Percentiles rank a stretch among this genome's conserved stretches.
Conservation (phyloP, 2,329 filamentous ascomycete genomes). For the Elsinoe fawcettii region DNA sequence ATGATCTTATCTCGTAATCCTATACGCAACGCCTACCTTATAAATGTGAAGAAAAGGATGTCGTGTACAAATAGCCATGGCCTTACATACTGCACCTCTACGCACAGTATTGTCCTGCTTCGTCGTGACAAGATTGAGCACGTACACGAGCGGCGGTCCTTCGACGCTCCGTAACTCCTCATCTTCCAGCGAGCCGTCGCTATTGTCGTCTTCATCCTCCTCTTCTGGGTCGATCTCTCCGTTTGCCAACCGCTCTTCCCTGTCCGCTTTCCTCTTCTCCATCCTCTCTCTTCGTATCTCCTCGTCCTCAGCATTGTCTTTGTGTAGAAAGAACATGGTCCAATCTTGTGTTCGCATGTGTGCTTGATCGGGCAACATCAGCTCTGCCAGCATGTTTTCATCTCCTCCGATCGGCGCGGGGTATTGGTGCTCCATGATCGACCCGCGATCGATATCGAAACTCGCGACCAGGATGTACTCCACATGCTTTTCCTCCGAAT, state of each 20-base stretch:
- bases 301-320: conserved; percentile 80
- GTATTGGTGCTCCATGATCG: conserved; percentile 97
- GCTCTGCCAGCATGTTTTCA: conserved; percentile 94
- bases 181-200: conserved; percentile 36
- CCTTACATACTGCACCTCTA: conserved; percentile 88
- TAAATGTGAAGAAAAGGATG: conserved; percentile 98
- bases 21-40: conserved; percentile 54
- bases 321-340: conserved; percentile 98
- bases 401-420: conserved; percentile 91
- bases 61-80: conserved; percentile 97
- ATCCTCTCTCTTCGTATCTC: conserved; percentile 52
- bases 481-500: conserved; percentile 71
- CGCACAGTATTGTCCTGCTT: conserved; percentile 92
- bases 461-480: conserved; percentile 97
- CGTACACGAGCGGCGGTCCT: conserved; percentile 89
- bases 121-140: conserved; percentile 94
- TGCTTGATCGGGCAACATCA: conserved; percentile 96
- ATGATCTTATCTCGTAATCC: not conserved
- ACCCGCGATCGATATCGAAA: conserved; percentile 92
- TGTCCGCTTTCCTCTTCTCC: conserved; percentile 29
- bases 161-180: conserved; percentile 55
- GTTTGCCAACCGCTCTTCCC: conserved; percentile 31
- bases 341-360: conserved; percentile 93
- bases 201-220: conserved; percentile 43
- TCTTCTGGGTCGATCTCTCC: conserved; percentile 40